Evolutionary conservation across 1,284 basidiomycete species (phyloP).

Genomic region (Cryptococcus hybrid): DNA sequence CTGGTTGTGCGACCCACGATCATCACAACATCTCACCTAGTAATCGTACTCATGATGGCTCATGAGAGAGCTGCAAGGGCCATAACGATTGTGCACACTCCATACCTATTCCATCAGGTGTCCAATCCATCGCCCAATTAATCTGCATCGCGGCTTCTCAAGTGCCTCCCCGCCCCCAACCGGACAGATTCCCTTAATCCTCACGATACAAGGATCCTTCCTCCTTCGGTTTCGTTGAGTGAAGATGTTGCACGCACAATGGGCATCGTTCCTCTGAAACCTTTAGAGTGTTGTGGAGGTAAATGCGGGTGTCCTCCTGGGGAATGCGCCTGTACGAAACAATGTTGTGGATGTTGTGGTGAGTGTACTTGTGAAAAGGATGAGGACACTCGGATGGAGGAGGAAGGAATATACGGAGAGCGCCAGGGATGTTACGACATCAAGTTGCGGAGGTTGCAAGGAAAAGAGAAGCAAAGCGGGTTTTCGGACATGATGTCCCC

Average conservation of each 20-base stretch:
- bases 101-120: slow-evolving; percentile 43
- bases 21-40: slow-evolving; percentile 10
- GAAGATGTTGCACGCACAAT: slow-evolving; percentile 38
- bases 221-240: slow-evolving; percentile 30
- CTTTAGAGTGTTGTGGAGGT: slow-evolving; percentile 50
- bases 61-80: slow-evolving; percentile 36
- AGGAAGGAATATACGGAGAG: neutral
- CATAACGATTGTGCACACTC: slow-evolving; percentile 44
- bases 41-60: slow-evolving; percentile 16
- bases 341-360: slow-evolving; percentile 50
- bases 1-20: slow-evolving; percentile 47
- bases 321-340: slow-evolving; percentile 46
- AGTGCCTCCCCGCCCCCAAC: slow-evolving; percentile 32
- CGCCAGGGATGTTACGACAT: neutral
- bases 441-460: slow-evolving; percentile 7
- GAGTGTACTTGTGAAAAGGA: slow-evolving; percentile 43
- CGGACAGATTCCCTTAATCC: slow-evolving; percentile 22
- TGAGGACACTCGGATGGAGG: slow-evolving; percentile 19
- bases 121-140: slow-evolving; percentile 47
- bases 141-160: slow-evolving; percentile 43
- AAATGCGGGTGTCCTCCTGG: slow-evolving; percentile 48
- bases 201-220: slow-evolving; percentile 39
- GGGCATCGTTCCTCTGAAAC: slow-evolving; percentile 45
- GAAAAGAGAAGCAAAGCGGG: neutral
- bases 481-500: too few species aligned